Evolutionary conservation across 2,329 filamentous ascomycete genomes (phyloP).

Genomic region (Botryotinia narcissicola): DNA sequence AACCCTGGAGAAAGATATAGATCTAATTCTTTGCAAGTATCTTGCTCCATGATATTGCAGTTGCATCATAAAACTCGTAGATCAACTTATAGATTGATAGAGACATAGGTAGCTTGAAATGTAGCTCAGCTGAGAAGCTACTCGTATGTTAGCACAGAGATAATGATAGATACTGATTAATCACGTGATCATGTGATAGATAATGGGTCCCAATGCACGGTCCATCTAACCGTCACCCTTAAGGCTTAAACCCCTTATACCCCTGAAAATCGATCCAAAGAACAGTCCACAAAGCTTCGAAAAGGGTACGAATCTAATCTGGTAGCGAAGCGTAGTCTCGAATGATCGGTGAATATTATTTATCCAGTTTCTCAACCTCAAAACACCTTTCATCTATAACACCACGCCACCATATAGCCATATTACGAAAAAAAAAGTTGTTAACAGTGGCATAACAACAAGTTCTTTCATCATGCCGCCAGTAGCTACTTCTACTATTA

Average conservation of each 20-base stretch:
- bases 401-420: background rate
- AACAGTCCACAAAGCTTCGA: background rate
- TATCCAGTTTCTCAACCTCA: background rate
- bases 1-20: background rate
- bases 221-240: background rate
- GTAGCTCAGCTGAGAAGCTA: too few relatives aligned
- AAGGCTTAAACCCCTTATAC: background rate
- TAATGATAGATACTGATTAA: too few relatives aligned
- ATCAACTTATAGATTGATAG: too few relatives aligned
- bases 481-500: conserved; percentile 15
- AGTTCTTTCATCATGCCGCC: conserved; percentile 11
- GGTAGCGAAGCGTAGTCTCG: background rate
- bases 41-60: background rate
- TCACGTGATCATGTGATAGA: too few relatives aligned
- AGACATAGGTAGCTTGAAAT: too few relatives aligned
- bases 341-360: background rate
- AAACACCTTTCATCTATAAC: background rate
- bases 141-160: background rate
- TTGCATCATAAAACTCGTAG: background rate
- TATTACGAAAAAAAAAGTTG: background rate
- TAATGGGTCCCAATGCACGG: background rate
- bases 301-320: background rate
- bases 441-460: background rate
- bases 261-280: background rate
- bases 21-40: background rate